Base-by-base conservation (phyloP, 805 yeast genomes). In the Saccharomycodes ludwigii region DNA sequence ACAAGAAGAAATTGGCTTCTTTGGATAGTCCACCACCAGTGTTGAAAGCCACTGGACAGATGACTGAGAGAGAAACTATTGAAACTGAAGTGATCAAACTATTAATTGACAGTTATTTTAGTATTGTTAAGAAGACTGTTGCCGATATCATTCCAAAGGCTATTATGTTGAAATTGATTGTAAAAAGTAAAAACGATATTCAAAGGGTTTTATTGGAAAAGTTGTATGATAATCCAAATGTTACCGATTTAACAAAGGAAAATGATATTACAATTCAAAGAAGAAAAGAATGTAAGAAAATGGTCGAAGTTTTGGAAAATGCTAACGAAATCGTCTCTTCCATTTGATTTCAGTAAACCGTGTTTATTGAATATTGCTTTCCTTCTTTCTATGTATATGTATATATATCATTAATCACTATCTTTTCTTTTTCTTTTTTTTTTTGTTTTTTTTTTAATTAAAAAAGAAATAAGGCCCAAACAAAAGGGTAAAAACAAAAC, bases 1-100 rank as follows among this genome's bases (percentile, higher is more conserved):
- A 84, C 56, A 91, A 86, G 62, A 86, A 86, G 70, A 77, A 91
- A 59, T 67, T 86, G 47, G 96, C 93, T 18, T 76, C 83, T 13
- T 81, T 88, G 88, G 98, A 88, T 58, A 88, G 97, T 3, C 98
- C 98, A 30, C 98, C 98, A 25, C 74, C 94, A 21, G 86, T 85
- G 5, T 71, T 88, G 49, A 79, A 86, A 56, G 97, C 97, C 6
- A 74, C 88, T 14, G 95, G 96, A 30, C 64, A 63, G 34, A 62
- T 91, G 81, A 76, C 94, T 12, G 98, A 91, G 56, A 76, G 96
- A 44, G 98, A 91, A 62, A 74, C 88, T 16, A 78, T 82, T 73
- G 98, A 91, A 58, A 88, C 97, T 2, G 98, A 91, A 52, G 96
- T 91, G 23, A 91, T 91, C 52, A 91, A 91, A 63, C 68, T 91